These are phyloP conservation scores for Vitellaria paradoxa DNA, from an alignment of 179 eudicot genomes.

Conservation along the genomic window DNA sequence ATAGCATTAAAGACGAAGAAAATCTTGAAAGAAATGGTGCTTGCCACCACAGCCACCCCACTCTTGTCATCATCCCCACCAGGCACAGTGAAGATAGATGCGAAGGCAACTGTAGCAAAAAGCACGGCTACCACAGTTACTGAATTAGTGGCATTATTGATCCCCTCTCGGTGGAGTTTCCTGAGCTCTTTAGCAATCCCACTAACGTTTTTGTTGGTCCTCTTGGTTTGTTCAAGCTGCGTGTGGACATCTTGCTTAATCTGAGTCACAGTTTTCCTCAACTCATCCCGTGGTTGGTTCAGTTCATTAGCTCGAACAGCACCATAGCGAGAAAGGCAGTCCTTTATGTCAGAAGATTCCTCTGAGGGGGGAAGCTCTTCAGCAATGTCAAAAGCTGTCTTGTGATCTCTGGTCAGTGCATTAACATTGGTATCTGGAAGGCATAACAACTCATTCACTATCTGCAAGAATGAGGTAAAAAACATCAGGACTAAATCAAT, in stretches of 20 bases:
- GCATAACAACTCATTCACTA: conserved; percentile 48
- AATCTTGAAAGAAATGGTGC: conserved; percentile 44
- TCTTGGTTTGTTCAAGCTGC: conserved; percentile 43
- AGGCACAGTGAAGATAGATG: conserved; percentile 48
- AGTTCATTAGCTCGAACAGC: conserved; percentile 47
- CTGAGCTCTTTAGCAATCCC: conserved; percentile 49
- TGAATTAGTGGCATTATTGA: conserved; percentile 50
- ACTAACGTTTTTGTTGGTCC: conserved; percentile 43
- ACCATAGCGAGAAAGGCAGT: conserved; percentile 30
- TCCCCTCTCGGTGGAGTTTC: conserved; percentile 49
- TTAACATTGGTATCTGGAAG: conserved; percentile 54
- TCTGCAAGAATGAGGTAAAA: conserved; percentile 34
- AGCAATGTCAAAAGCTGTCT: conserved; percentile 51
- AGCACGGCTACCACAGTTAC: conserved; percentile 54
- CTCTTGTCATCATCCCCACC: conserved; percentile 33
- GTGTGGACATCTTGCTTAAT: conserved; percentile 47
- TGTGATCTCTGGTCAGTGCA: conserved; percentile 43
- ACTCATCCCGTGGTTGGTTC: conserved; percentile 48
- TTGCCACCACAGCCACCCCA: conserved; percentile 60
- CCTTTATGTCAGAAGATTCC: conserved; percentile 39
- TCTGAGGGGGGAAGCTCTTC: conserved; percentile 47
- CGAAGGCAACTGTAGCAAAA: conserved; percentile 55
- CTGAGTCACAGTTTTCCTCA: conserved; percentile 43
- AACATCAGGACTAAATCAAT: background rate
- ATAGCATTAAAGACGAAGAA: conserved; percentile 71